Conservation (phyloP, 164 flowering plant species). For the Berberis thunbergii region DNA sequence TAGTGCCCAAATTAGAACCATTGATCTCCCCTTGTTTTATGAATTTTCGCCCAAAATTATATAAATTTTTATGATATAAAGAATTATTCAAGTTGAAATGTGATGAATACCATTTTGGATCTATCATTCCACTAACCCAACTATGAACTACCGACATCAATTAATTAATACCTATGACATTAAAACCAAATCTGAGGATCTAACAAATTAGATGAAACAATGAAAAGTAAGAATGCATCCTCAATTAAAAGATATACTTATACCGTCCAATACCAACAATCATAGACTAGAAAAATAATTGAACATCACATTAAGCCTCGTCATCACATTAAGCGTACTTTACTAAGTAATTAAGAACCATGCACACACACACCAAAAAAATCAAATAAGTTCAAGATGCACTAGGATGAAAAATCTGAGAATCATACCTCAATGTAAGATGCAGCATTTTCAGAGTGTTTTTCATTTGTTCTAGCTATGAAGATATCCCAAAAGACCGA, state of each 20-base stretch:
- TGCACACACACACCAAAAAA: background rate
- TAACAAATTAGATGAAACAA: background rate
- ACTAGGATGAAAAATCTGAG: background rate
- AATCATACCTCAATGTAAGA: slow-evolving; percentile 55
- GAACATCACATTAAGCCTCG: background rate
- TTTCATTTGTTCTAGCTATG: slow-evolving; percentile 64
- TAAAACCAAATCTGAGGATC: background rate
- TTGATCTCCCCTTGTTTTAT: background rate
- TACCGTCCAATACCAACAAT: no score
- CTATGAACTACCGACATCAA: background rate
- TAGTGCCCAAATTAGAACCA: background rate
- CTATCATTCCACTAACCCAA: no score
- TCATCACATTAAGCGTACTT: no score
- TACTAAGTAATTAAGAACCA: background rate
- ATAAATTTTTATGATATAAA: no score
- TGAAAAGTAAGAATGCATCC: background rate
- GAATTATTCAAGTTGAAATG: no score
- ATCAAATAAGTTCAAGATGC: background rate
- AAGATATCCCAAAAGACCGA: slow-evolving; percentile 87
- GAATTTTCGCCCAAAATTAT: no score
- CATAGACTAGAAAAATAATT: no score
- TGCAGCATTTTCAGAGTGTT: slow-evolving; percentile 59
- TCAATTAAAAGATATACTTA: background rate
- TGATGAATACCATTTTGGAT: no score
- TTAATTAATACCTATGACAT: background rate